Base-by-base conservation (phyloP, 1,139 yeast genomes). In the Yamadazyma dushanensis region DNA sequence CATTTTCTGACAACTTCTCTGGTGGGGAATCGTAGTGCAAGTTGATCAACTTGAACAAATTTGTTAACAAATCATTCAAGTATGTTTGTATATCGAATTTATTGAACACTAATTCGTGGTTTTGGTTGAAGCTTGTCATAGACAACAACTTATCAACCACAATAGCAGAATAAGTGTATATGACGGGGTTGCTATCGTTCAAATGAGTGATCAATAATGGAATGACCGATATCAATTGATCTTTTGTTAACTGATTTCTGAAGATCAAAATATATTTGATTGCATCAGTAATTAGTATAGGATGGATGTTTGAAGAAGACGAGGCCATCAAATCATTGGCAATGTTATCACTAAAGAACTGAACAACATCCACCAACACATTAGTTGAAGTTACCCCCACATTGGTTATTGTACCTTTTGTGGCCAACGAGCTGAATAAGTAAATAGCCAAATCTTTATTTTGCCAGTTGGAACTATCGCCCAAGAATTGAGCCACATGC, bases 1-100 rank as follows among this genome's bases (percentile, higher is more conserved):
- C 98, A 59, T 94, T 94, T 56, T 92, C 97, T 0, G 97, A 92
- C 41, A 94, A 68, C 55, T 89, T 90, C 57, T 90, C 97, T 0
- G 97, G 97, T 0, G 89, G 69, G 13, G 47, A 39, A 23, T 46
- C 47, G 22, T 43, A 39, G 28, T 38, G 37, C 4, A 63, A 55
- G 24, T 76, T 73, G 37, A 92, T 81, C 36, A 89, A 70, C 29
- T 70, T 65, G 50, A 92, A 85, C 36, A 90, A 66, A 42, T 76
- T 82, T 24, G 73, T 70, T 37, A 92, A 66, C 29, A 90, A 64
- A 16, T 76, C 73, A 28, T 64, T 60, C n/a, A 59, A 48, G 43
- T 46, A 65, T 8, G 73, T 71, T 41, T 61, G 60, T 24, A 94
- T 69, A 59, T 94, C 98, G 7, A 58, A 56, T 53, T 87, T 88